Percentiles rank a stretch among this genome's conserved stretches.
These are phyloP conservation scores for Melocanna baccifera DNA, from an alignment of 176 grass and related monocot species.

Conservation along the genomic window DNA sequence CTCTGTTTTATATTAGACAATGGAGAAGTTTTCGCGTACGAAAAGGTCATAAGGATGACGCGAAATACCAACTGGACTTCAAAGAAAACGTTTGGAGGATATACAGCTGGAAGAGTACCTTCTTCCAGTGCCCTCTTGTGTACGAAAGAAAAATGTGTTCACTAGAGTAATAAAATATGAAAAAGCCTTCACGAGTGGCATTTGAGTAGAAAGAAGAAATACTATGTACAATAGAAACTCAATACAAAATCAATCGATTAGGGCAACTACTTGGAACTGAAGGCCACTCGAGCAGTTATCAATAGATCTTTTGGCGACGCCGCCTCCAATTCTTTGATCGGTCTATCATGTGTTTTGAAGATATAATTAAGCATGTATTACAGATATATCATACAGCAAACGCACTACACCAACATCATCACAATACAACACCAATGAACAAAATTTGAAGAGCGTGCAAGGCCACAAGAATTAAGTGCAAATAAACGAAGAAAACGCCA, in stretches of 20 bases:
- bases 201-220: not conserved
- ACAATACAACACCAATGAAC: not conserved
- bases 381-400: slow-evolving; percentile 11
- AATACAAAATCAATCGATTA: not conserved
- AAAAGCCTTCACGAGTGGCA: not conserved
- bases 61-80: not conserved
- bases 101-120: not conserved
- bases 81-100: not conserved
- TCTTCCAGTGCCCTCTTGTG: not conserved
- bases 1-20: not conserved
- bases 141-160: not conserved
- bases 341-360: slow-evolving; percentile 5
- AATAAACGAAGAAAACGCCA: slow-evolving; percentile 7
- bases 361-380: slow-evolving; percentile 15
- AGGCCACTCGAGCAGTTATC: not conserved
- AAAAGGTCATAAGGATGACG: not conserved
- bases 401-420: slow-evolving; percentile 13
- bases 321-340: not conserved
- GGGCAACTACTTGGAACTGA: not conserved
- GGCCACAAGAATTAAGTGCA: slow-evolving; percentile 9
- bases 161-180: not conserved
- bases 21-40: not conserved
- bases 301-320: not conserved
- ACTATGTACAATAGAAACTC: not conserved
- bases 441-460: slow-evolving; percentile 27